Base-by-base conservation (phyloP, 2,329 filamentous ascomycete genomes). In the Fusarium nygamai region DNA sequence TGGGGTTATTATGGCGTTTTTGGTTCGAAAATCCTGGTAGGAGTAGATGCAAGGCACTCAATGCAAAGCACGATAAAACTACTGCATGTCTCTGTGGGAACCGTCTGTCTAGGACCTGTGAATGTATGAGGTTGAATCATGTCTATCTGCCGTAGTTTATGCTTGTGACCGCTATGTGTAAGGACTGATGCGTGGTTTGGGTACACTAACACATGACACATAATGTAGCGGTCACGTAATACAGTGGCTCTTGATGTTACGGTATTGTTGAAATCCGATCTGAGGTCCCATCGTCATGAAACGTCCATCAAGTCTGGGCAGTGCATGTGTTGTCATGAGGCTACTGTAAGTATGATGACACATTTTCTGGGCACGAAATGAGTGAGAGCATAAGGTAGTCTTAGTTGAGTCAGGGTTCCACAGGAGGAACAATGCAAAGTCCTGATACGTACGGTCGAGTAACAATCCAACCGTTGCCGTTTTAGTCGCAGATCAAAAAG, bases 1-100 rank as follows among this genome's bases (percentile, higher is more conserved):
- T 61, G 59, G 72, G 76, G 71, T 72, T 68, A 77, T 43, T 61
- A 67, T 76, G 77, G 77, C 76, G 76, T 78, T 78, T 22, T 53
- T 76, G 76, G 76, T 76, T 78, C 63, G 75, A 78, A 78, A 78
- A 78, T 78, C 70, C 64, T 78, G 76, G 75, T 71, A 68, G 76
- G 76, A 78, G 76, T 78, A 78, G 76, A 78, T 78, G 76, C 70
- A 58, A 75, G 73, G 76, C 71, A 76, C 75, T 76, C 76, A 78
- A 78, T 76, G 70, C 73, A 77, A 78, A 77, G 73, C 74, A 78
- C 72, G 61, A 77, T 74, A 68, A 69, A 75, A 67, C 69, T 70
- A 71, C 69, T 60, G 54, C 54, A 33, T 62, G 22, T 54, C 54
- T 68, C 39, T 46, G 38, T 51, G 47, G 29, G 27, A 59, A 56